Base-by-base conservation (phyloP, 305 asterid species). In the Solanum hybrid region DNA sequence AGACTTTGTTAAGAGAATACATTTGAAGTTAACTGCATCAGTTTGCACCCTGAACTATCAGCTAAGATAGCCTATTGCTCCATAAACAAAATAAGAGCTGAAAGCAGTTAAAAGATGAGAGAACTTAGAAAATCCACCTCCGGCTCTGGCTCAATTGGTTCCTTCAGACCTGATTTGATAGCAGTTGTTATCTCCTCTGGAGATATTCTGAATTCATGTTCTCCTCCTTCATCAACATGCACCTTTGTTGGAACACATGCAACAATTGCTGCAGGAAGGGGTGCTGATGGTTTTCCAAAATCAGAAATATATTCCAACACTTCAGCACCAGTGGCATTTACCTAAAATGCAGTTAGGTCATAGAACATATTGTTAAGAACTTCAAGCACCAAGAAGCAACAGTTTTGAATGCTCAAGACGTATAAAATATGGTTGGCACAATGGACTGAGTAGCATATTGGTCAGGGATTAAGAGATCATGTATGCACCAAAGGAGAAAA, bases 231-330 rank as follows among this genome's bases (percentile, higher is more conserved):
- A 92, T 98, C 98, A 11, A 95, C 90, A 65, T 98, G 98, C 88
- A 93, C 97, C 92, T 93, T 96, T 92, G 89, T 94, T 8, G 99
- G 99, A 88, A 98, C 96, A 92, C 99, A 98, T 45, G 98, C 99
- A 93, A 98, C 99, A 93, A 98, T 95, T 89, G 99, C 99, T 84
- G 99, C 98, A 88, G 99, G 99, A 89, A 91, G 94, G 7, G 98
- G 99, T 78, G 99, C 97, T 91, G 98, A 93, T 90, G 98, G 96
- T 92, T 95, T 96, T 90, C 99, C 99, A 90, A 92, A 97, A 93
- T 98, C 99, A 70, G 99, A 96, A 84, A 96, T 93, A 94, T 95
- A 98, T 93, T 98, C 99, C 95, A 98, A 94, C 91, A 98, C 98
- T 92, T 95, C 92, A 76, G 99, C 99, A 76, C 99, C 99, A 90